Conservation (phyloP, 2,329 filamentous ascomycete species). For the Chlorencoelia australis region DNA sequence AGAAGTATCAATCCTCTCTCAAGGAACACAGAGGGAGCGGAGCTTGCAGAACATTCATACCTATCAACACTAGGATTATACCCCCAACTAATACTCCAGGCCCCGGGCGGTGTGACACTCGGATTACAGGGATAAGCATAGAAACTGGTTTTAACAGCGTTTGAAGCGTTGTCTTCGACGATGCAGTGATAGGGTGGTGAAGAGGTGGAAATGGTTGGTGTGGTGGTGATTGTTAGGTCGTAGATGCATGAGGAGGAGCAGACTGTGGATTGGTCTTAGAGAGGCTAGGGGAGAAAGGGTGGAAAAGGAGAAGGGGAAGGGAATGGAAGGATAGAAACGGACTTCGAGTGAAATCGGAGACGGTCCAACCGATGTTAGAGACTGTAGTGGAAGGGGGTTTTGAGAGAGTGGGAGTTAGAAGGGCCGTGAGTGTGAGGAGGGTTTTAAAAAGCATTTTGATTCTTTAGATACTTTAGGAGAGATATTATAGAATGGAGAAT, state of each 20-base stretch:
- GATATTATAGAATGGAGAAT: not conserved
- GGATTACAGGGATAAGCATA: not conserved
- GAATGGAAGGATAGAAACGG: not conserved
- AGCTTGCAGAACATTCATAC: too few relatives aligned
- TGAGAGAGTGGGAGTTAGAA: conserved; percentile 2
- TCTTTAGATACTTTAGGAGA: not conserved
- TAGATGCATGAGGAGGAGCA: not conserved
- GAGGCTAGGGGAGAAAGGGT: not conserved
- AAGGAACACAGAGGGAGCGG: too few relatives aligned
- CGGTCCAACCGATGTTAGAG: conserved; percentile 5
- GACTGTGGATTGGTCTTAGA: not conserved
- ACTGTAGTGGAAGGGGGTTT: not conserved
- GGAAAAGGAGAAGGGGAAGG: not conserved
- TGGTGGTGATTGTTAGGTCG: not conserved
- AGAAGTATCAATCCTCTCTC: too few relatives aligned
- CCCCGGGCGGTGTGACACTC: not conserved
- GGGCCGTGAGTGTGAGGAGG: conserved; percentile 1
- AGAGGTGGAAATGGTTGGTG: not conserved
- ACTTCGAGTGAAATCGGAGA: conserved; percentile 9
- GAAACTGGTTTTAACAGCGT: not conserved
- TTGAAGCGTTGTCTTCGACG: conserved; percentile 2
- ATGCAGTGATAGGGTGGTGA: conserved; percentile 1
- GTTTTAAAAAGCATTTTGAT: conserved; percentile 5
- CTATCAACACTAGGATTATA: conserved; percentile 5
- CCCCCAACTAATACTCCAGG: conserved; percentile 11